A percentile compares a stretch with the other conserved stretches of the same genome.
Conservation (phyloP, 805 yeast species). For the Ogataea corticis region DNA sequence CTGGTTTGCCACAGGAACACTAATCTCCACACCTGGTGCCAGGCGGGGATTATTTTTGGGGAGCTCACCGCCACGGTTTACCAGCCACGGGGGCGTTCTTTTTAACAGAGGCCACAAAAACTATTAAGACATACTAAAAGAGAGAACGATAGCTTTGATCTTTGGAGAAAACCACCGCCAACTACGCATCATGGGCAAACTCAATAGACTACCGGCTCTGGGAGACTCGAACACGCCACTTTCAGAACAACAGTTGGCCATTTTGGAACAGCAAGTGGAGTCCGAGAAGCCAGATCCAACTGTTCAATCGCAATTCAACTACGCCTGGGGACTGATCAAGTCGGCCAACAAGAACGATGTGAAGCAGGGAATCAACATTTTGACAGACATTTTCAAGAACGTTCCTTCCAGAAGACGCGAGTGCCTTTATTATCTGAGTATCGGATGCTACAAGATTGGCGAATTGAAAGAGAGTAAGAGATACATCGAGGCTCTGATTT, state of each 20-base stretch:
- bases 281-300: conserved; percentile 80
- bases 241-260: conserved; percentile 70
- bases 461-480: conserved; percentile 84
- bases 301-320: conserved; percentile 85
- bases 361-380: conserved; percentile 73
- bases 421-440: conserved; percentile 79
- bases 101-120: too few relatives aligned
- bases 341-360: conserved; percentile 63
- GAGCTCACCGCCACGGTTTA: neutral
- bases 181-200: conserved; percentile 25
- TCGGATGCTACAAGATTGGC: conserved; percentile 86
- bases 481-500: conserved; percentile 74
- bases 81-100: neutral
- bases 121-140: too few relatives aligned
- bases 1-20: neutral
- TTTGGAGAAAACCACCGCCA: too few relatives aligned
- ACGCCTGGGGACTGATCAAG: conserved; percentile 94
- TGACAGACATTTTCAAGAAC: conserved; percentile 69
- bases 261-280: conserved; percentile 73
- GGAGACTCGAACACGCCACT: conserved; percentile 48
- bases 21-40: too few relatives aligned
- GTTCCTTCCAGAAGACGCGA: conserved; percentile 86
- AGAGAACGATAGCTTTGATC: too few relatives aligned
- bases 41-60: too few relatives aligned
- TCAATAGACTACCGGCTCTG: conserved; percentile 31